Conservation (phyloP, 2,329 filamentous ascomycete genomes). For the Sclerotiophoma versabilis region DNA sequence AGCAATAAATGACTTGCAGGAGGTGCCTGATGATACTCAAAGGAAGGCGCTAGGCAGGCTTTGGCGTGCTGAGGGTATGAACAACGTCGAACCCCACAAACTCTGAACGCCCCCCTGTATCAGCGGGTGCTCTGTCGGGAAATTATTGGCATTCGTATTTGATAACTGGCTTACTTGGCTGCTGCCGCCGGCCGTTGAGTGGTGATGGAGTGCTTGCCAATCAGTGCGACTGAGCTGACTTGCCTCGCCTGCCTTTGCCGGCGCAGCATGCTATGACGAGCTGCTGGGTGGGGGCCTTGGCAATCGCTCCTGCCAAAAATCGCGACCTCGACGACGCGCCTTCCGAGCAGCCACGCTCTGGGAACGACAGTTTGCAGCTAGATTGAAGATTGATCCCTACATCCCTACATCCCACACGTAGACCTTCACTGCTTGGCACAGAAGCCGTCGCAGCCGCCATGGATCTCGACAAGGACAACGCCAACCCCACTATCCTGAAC, state of each 20-base stretch:
- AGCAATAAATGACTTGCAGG: constrained; percentile 24
- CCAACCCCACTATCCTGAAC: constrained; percentile 92
- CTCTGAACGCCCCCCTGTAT: constrained; percentile 19
- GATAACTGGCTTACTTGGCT: constrained; percentile 17
- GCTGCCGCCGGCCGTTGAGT: constrained; percentile 17
- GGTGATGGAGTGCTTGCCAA: constrained; percentile 14
- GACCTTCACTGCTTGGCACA: constrained; percentile 12
- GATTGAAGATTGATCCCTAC: constrained; percentile 7
- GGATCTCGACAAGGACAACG: constrained; percentile 68
- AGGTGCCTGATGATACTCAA: constrained; percentile 9
- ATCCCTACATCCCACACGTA: constrained; percentile 4
- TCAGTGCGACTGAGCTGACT: constrained; percentile 14
- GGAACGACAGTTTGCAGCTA: constrained; percentile 7
- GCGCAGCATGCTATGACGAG: constrained; percentile 11
- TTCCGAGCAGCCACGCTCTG: constrained; percentile 13
- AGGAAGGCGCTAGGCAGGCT: constrained; percentile 21
- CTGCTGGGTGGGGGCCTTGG: constrained; percentile 16
- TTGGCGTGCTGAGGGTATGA: constrained; percentile 14
- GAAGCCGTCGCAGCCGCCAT: constrained; percentile 32
- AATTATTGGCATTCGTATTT: constrained; percentile 28
- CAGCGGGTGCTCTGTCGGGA: constrained; percentile 33
- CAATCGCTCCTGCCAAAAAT: constrained; percentile 14
- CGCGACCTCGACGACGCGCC: constrained; percentile 3
- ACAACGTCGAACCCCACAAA: constrained; percentile 29
- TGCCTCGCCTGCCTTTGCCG: constrained; percentile 10